Conservation (phyloP, 2,329 filamentous ascomycete genomes). For the Knufia petricola region DNA sequence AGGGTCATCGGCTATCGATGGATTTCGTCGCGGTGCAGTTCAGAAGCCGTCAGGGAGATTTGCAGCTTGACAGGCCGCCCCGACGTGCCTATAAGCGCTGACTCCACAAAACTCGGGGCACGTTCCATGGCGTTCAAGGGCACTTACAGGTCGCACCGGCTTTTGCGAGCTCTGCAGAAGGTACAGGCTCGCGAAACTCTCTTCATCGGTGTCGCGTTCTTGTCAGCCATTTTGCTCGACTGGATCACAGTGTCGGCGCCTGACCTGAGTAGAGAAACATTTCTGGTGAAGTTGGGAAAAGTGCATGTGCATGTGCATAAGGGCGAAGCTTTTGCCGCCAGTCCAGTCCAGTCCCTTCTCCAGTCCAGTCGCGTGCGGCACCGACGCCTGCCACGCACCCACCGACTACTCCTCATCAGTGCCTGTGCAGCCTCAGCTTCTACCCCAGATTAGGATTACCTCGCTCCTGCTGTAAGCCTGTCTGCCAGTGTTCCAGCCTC, state of each 20-base stretch:
- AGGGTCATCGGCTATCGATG: constrained; percentile 1
- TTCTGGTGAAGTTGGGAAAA: too few relatives aligned
- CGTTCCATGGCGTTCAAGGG: neutral
- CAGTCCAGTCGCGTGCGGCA: too few relatives aligned
- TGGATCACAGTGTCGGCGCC: neutral
- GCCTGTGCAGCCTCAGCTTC: too few relatives aligned
- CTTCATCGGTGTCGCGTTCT: constrained; percentile 27
- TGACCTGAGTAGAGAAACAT: neutral
- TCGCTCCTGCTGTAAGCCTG: too few relatives aligned
- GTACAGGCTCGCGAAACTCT: constrained; percentile 41
- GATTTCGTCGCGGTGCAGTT: neutral
- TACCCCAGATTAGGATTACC: too few relatives aligned
- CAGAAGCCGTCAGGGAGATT: constrained; percentile 7
- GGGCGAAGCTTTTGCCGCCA: neutral
- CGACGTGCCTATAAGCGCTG: constrained; percentile 1
- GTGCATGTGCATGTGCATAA: too few relatives aligned
- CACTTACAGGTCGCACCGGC: constrained; percentile 43
- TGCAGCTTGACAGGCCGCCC: neutral
- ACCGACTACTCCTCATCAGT: too few relatives aligned
- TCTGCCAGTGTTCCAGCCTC: too few relatives aligned
- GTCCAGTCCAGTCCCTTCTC: too few relatives aligned
- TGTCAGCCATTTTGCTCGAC: constrained; percentile 15
- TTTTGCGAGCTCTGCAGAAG: constrained; percentile 42
- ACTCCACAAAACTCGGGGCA: constrained; percentile 19
- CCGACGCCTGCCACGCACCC: too few relatives aligned